Conservation (phyloP, 768 basidiomycete species). For the Boletus rufocinnamomeus region DNA sequence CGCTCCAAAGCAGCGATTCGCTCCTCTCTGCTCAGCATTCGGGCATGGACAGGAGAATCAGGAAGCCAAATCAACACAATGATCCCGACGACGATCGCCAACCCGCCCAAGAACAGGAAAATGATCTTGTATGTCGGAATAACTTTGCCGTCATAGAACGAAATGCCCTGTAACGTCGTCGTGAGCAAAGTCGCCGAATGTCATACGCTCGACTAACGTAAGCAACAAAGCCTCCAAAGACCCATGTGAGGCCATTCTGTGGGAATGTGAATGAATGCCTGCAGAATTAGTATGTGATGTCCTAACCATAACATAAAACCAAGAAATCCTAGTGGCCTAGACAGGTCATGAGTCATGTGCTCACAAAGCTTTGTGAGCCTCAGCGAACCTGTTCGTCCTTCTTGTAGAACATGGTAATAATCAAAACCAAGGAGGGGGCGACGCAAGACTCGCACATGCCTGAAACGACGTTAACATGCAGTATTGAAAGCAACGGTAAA, state of each 20-base stretch:
- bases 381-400: constrained; percentile 57
- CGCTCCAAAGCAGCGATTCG: constrained; percentile 64
- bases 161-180: constrained; percentile 46
- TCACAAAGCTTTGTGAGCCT: background rate
- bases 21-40: constrained; percentile 57
- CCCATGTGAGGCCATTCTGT: constrained; percentile 59
- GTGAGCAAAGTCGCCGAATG: background rate
- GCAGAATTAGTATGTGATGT: background rate
- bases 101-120: constrained; percentile 58
- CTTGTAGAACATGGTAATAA: constrained; percentile 69
- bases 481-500: background rate
- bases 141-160: constrained; percentile 49
- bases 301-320: constrained; percentile 66
- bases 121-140: constrained; percentile 64
- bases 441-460: constrained; percentile 72
- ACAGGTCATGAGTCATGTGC: constrained; percentile 5
- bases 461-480: constrained; percentile 20
- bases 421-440: constrained; percentile 59
- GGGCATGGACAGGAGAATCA: constrained; percentile 64
- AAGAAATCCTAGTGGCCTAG: constrained; percentile 58
- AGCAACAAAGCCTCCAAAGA: constrained; percentile 66
- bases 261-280: background rate
- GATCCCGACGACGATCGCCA: constrained; percentile 60
- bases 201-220: constrained; percentile 44
- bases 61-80: constrained; percentile 61